Base-by-base conservation (phyloP, 805 yeast genomes). In the Yamadazyma insecticola region DNA sequence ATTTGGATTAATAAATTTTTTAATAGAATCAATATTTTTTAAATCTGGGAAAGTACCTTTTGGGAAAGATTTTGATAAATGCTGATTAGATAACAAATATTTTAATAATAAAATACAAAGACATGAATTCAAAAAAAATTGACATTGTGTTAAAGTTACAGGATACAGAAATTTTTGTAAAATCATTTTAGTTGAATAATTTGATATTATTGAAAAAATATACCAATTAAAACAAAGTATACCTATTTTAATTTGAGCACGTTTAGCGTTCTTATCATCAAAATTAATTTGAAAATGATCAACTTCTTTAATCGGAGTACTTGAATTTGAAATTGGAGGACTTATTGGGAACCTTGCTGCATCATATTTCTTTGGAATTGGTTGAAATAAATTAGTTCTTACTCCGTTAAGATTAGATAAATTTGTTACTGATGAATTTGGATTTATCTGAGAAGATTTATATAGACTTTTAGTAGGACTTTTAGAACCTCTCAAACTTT, bases 81-180 rank as follows among this genome's bases (percentile, higher is more conserved):
- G 6, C 11, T 13, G 18, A 16, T 22, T 24, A 26, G 14, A 15
- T 6, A 44, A 15, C 13, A 33, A 20, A 18, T 20, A 20, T 3
- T 18, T 28, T 15, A 43, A 36, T 20, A 39, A 65, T 0, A 55
- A 15, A 15, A 77, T 40, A 41, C 92, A 82, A 37, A 83, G 64
- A 8, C 62, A 22, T 4, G 79, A 80, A 44, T 88, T 88, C 45
- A 86, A 64, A 18, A 81, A 47, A 50, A 90, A 90, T 61, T 92
- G 97, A 32, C 81, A 60, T 66, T 89, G 88, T 1, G 97, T 87
- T 35, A 92, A 70, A 1, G 95, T 81, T n/a, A 88, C 77, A 1
- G 98, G 96, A 53, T 78, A 84, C 26, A 72, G 72, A 56, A 81
- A 88, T 28, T 65, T 62, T 41, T 66, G 73, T 37, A 90, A 62